Evolutionary conservation across 2,329 filamentous ascomycete genomes (phyloP), one percentile per base, ranked within the genome.

Genomic region (Diaporthe amygdali): DNA sequence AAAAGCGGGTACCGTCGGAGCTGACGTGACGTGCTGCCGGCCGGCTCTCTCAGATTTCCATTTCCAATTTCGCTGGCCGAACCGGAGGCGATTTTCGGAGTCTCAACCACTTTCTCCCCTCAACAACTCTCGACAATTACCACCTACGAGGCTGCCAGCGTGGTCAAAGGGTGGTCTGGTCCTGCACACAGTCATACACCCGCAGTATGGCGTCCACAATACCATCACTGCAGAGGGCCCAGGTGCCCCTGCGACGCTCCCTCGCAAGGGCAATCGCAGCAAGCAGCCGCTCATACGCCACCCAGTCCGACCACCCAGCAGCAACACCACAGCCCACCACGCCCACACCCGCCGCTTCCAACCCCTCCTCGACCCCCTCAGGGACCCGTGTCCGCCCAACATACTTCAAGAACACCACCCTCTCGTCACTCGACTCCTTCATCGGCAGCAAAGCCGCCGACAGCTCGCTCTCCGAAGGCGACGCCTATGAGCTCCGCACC

Each of bases 401-500:
- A 2, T 91, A 91, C 77, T 91, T 91, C 82, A 90, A 90, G 76
- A 85, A 91, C 79, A 87, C 83, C 44, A 80, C 84, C 2, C 82
- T 92, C 9, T 87, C 87, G 0, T 83, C 89, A 8, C 87, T 92
- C 74, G 84, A 86, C 66, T 88, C 91, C 54, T 92, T 92, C 76
- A 75, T 92, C 32, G 82, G 78, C 27, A 77, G 80, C 5, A 79
- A 84, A 30, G 82, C 84, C 2, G 67, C 83, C 1, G 76, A 82
- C 14, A 76, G 84, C 72, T 77, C 87, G 4, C 79, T 91, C 6
- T 76, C 87, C 0, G 76, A 84, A 8, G 79, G 83, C 74, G 90
- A 92, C 67, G 89, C 89, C 7, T 90, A 90, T 79, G 84, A 86
- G 69, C 84, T 91, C 51, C 86, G 87, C 75, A 92, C 90, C 47